Evolutionary conservation across 108 stramenopile genomes (phyloP).

Genomic region (Conticribra weissflogii): DNA sequence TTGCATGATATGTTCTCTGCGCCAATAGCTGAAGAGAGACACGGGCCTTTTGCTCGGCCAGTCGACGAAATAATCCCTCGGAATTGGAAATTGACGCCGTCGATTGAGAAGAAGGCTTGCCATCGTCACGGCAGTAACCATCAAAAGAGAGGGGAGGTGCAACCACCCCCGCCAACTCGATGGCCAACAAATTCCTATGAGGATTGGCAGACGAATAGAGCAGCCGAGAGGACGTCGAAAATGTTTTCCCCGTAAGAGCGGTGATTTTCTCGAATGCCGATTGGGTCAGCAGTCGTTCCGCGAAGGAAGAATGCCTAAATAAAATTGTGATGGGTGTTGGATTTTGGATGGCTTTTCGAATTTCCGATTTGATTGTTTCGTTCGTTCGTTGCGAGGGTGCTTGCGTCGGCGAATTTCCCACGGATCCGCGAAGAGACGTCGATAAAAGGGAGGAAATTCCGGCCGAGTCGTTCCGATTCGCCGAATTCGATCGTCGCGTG

Average conservation of each 20-base stretch:
- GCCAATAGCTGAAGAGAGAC: conserved; percentile 69
- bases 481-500: no score
- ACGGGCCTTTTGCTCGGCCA: conserved; percentile 50
- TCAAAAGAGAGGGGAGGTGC: conserved; percentile 9
- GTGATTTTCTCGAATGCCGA: conserved; percentile 63
- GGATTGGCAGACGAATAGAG: conserved; percentile 31
- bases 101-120: neutral
- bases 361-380: neutral
- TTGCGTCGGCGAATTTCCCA: no score
- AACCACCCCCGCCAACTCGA: conserved; percentile 41
- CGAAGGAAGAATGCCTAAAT: conserved; percentile 73
- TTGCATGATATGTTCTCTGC: conserved; percentile 26
- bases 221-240: conserved; percentile 15
- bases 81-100: conserved; percentile 9
- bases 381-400: neutral
- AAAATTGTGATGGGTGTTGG: conserved; percentile 59
- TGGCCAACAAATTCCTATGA: conserved; percentile 51
- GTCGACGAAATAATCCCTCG: conserved; percentile 19
- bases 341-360: conserved; percentile 5
- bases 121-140: conserved; percentile 10
- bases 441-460: no score
- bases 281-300: conserved; percentile 64
- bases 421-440: no score
- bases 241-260: conserved; percentile 14
- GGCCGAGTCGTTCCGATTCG: no score